These are phyloP conservation scores for Zymoseptoria tritici DNA, from an alignment of 2,329 filamentous ascomycete genomes.

Conservation along the genomic window DNA sequence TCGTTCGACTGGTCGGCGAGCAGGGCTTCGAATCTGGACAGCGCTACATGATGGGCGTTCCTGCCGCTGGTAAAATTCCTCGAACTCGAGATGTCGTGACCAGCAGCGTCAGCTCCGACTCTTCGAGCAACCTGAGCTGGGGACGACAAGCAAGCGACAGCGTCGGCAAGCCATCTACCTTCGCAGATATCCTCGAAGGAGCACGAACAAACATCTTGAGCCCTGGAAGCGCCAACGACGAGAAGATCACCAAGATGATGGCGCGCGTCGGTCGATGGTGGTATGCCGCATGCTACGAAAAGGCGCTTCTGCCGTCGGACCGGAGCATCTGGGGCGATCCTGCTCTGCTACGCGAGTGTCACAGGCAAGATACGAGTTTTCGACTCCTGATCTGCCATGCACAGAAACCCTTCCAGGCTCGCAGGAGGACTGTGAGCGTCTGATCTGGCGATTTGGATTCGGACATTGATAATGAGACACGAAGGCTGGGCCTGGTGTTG, in stretches of 20 bases:
- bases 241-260: constrained; percentile 86
- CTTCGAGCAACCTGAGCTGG: constrained; percentile 7
- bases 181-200: constrained; percentile 2
- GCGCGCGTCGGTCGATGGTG: constrained; percentile 90
- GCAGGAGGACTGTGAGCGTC: constrained; percentile 43
- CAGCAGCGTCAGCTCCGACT: constrained; percentile 23
- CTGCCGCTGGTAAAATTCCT: constrained; percentile 51
- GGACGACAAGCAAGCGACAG: not conserved
- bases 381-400: constrained; percentile 88
- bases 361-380: constrained; percentile 77
- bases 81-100: constrained; percentile 25
- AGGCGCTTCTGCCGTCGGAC: constrained; percentile 38
- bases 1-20: constrained; percentile 60
- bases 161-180: constrained; percentile 1
- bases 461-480: constrained; percentile 4
- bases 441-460: constrained; percentile 20
- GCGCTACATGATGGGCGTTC: constrained; percentile 69
- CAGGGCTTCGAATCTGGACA: constrained; percentile 67
- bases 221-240: constrained; percentile 51
- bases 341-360: constrained; percentile 71
- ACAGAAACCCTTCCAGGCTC: constrained; percentile 57
- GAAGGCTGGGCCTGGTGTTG: constrained; percentile 15
- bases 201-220: not conserved
- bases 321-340: constrained; percentile 74
- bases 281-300: constrained; percentile 89